phyloP scores from a whole-genome alignment of 306 rosid genomes.

The peach (Prunus persica) region DNA sequence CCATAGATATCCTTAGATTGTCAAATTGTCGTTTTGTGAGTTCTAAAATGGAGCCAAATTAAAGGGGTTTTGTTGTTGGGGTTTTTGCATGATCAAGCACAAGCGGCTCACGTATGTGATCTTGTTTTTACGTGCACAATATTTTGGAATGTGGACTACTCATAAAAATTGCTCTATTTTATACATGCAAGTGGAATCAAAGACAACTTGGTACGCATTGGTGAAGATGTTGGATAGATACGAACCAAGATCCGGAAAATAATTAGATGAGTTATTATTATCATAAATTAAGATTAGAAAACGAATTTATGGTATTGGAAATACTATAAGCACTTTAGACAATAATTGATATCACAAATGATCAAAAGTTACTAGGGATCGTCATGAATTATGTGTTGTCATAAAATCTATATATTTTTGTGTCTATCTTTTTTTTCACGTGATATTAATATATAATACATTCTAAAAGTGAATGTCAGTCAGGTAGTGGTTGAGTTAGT shows the following conservation, averaged over 20 bases:
- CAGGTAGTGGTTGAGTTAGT: too few relatives aligned
- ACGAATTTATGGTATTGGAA: too few relatives aligned
- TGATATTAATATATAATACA: too few relatives aligned
- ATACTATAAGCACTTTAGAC: too few relatives aligned
- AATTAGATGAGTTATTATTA: too few relatives aligned
- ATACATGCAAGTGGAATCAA: not conserved
- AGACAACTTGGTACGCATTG: not conserved
- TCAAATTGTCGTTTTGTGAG: not conserved
- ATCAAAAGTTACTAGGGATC: too few relatives aligned
- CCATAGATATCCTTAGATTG: not conserved
- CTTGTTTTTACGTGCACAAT: not conserved
- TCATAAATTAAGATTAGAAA: too few relatives aligned
- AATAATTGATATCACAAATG: too few relatives aligned
- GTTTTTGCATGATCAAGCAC: not conserved
- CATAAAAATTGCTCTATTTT: not conserved
- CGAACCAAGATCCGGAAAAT: not conserved
- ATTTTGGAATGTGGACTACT: not conserved
- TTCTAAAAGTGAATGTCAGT: too few relatives aligned
- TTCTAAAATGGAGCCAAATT: not conserved
- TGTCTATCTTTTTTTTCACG: rapidly evolving
- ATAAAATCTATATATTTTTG: too few relatives aligned
- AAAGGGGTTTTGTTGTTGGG: not conserved
- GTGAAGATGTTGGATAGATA: not conserved
- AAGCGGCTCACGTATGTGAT: not conserved
- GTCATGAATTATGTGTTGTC: too few relatives aligned